Base-by-base conservation (phyloP, 352 stramenopile species). In the Phytophthora citrophthora region DNA sequence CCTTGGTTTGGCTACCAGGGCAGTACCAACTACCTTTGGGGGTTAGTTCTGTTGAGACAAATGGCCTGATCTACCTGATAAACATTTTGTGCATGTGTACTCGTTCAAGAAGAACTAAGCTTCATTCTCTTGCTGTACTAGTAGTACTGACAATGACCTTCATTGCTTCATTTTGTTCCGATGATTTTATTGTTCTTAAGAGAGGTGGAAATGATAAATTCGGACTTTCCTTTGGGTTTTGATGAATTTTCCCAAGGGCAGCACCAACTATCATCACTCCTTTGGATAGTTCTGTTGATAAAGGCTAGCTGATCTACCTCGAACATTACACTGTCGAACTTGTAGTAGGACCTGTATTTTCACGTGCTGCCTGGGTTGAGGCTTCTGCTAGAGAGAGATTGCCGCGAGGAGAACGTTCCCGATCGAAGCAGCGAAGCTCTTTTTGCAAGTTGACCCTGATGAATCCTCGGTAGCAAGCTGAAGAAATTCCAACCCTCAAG, bases 401-500 rank as follows among this genome's bases (percentile, higher is more conserved):
- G 68, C 65, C 49, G 64, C 51, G 20, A 77, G 60, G 61, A 77
- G 26, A 72, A 65, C 1, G 58, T 78, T 16, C 69, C 79, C 1
- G 64, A 80, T 29, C 69, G 74, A n/a, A 74, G 50, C n/a, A 88
- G 43, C 1, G 73, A 74, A 9, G 54, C 40, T 20, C 47, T 79
- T 29, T 66, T 66, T 0, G 23, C 59, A 3, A 63, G 44, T 26
- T 74, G 60, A 5, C 52, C 45, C 40, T 75, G 67, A 10, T 70
- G 59, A 32, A 84, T 68, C 15, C 75, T 80, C 1, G 84, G 82
- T 24, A 93, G 18, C 2, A 91, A 62, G 34, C 71, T 81, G 58
- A 91, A 86, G 12, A 90, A 12, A 46, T 91, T 89, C 74, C 77
- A 89, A 1, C 82, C 82, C 40, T 93, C 84, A 3, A 91, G 39